Percentiles rank a stretch among this genome's conserved stretches.
phyloP scores from a whole-genome alignment of 768 basidiomycete species.

The Lentinula sp. region DNA sequence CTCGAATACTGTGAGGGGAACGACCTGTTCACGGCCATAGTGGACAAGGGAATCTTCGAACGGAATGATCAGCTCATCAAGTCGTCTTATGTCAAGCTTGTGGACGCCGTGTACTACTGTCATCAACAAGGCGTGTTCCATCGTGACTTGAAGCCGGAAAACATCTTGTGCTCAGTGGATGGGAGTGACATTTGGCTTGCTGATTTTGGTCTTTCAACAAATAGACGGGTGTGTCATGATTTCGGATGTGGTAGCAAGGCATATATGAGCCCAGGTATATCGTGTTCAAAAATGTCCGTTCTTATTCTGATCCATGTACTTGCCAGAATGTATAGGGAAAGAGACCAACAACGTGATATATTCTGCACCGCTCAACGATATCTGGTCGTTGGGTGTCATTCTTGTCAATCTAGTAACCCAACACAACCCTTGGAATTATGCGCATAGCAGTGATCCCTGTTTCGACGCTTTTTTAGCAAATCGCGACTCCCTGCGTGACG shows the following conservation, averaged over 20 bases:
- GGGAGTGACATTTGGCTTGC: slow-evolving; percentile 54
- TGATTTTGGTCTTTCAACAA: slow-evolving; percentile 73
- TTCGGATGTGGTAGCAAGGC: slow-evolving; percentile 53
- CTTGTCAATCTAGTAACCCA: slow-evolving; percentile 53
- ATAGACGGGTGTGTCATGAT: slow-evolving; percentile 34
- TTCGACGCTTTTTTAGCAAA: slow-evolving; percentile 42
- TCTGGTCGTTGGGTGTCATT: slow-evolving; percentile 47
- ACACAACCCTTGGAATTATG: slow-evolving; percentile 47
- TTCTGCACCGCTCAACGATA: slow-evolving; percentile 25
- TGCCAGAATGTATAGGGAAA: slow-evolving; percentile 3
- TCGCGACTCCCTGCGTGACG: slow-evolving; percentile 38
- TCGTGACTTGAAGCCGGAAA: slow-evolving; percentile 86
- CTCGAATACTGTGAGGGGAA: slow-evolving; percentile 52
- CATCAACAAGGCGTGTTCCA: slow-evolving; percentile 70
- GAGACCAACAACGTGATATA: slow-evolving; percentile 3
- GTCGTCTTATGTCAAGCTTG: slow-evolving; percentile 63
- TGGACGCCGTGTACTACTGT: slow-evolving; percentile 73
- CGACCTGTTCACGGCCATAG: slow-evolving; percentile 68
- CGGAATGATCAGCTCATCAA: slow-evolving; percentile 60
- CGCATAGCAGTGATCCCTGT: slow-evolving; percentile 42
- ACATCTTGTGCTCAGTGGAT: slow-evolving; percentile 52
- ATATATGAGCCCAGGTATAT: slow-evolving; percentile 69
- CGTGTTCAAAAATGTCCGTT: not conserved
- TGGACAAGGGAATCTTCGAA: slow-evolving; percentile 43
- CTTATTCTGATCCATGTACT: not conserved